Conservation (phyloP, 2,329 filamentous ascomycete genomes). For the Drechslerella dactyloides region DNA sequence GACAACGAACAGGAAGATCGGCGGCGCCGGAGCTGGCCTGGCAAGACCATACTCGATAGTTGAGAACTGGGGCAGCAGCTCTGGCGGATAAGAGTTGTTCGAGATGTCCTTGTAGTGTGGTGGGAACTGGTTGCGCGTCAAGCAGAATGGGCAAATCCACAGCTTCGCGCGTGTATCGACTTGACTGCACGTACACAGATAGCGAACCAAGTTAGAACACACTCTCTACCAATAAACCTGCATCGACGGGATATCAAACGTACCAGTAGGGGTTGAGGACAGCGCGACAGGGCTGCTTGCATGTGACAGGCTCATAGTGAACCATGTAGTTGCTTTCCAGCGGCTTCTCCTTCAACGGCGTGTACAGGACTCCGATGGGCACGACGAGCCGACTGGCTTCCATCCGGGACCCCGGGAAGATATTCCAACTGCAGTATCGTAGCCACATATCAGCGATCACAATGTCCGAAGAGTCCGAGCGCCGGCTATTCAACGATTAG, state of each 20-base stretch:
- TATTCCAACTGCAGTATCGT: conserved; percentile 75
- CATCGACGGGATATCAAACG: conserved; percentile 55
- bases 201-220: background rate
- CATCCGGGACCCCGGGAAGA: conserved; percentile 97
- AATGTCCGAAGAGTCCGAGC: background rate
- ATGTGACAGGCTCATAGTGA: conserved; percentile 94
- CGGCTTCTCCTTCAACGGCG: conserved; percentile 90
- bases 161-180: conserved; percentile 82
- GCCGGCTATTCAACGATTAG: conserved; percentile 15
- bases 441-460: conserved; percentile 15
- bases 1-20: conserved; percentile 85
- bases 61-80: conserved; percentile 80
- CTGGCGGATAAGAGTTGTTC: conserved; percentile 78
- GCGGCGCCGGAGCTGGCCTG: conserved; percentile 80
- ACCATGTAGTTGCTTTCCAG: conserved; percentile 64
- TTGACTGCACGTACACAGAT: conserved; percentile 64
- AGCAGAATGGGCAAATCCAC: conserved; percentile 89
- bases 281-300: conserved; percentile 88
- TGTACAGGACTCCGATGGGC: conserved; percentile 94
- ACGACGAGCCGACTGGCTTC: conserved; percentile 94
- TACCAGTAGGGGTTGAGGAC: conserved; percentile 98
- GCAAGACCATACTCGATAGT: conserved; percentile 89
- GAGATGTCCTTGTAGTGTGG: conserved; percentile 91
- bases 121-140: conserved; percentile 80
- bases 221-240: background rate